These are phyloP conservation scores for Blastocystis sp. DNA, from an alignment of 352 stramenopile species.

Conservation along the genomic window DNA sequence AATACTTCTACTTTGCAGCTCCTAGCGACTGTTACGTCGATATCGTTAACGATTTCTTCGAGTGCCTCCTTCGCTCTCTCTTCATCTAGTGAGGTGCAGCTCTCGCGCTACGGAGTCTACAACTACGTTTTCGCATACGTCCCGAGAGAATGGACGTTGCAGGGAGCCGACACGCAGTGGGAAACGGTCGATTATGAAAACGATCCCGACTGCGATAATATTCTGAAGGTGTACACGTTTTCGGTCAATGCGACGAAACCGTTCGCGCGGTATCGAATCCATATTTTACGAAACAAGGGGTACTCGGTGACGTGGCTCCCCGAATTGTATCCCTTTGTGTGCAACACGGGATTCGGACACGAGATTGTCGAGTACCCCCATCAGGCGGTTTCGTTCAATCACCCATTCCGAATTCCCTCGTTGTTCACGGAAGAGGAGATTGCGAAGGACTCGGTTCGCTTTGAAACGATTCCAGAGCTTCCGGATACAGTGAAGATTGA, in stretches of 20 bases:
- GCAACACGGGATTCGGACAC: not conserved
- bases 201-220: not conserved
- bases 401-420: not conserved
- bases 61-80: not conserved
- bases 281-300: constrained; percentile 5
- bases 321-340: constrained; percentile 27
- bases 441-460: not conserved
- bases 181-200: not conserved
- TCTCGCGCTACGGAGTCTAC: not conserved
- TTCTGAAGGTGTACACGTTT: not conserved
- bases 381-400: not conserved
- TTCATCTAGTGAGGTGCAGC: not conserved
- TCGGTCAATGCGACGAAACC: not conserved
- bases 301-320: constrained; percentile 14
- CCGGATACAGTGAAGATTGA: not conserved
- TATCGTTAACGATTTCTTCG: constrained; percentile 16
- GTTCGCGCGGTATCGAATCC: not conserved
- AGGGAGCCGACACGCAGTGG: not conserved
- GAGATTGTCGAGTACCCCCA: not conserved
- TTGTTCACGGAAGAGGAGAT: not conserved
- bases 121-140: constrained; percentile 23
- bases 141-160: not conserved
- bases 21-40: not conserved
- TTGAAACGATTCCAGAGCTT: not conserved
- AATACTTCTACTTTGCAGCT: constrained; percentile 12